A percentile compares a stretch with the other conserved stretches of the same genome.
phyloP scores from a whole-genome alignment of 176 grass and related monocot genomes.

The Saccharum officinarum region DNA sequence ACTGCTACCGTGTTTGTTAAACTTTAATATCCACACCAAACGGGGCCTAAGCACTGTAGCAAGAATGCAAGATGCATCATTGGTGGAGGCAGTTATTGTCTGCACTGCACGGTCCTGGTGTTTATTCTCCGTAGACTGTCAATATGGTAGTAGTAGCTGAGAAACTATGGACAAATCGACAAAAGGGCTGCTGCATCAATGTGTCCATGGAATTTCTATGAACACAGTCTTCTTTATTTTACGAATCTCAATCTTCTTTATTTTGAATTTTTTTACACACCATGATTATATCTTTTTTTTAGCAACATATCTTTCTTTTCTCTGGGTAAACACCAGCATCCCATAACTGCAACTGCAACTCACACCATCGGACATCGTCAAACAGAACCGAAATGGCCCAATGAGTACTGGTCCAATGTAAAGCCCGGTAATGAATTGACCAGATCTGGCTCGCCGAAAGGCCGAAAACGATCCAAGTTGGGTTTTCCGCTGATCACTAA shows the following conservation, averaged over 20 bases:
- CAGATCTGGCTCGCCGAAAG: neutral
- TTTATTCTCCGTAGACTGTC: too few relatives aligned
- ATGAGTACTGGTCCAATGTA: neutral
- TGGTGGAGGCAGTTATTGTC: neutral
- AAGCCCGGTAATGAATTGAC: neutral
- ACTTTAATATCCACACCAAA: too few relatives aligned
- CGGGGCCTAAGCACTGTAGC: too few relatives aligned
- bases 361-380: neutral
- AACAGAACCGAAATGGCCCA: neutral
- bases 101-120: neutral
- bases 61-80: neutral
- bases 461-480: neutral
- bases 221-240: neutral
- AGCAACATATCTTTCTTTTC: neutral
- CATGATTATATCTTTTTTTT: neutral
- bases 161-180: too few relatives aligned
- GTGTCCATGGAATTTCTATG: too few relatives aligned
- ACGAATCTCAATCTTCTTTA: too few relatives aligned
- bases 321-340: neutral
- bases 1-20: too few relatives aligned
- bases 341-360: too few relatives aligned
- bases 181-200: neutral
- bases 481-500: neutral
- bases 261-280: neutral
- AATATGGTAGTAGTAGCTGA: neutral